These are phyloP conservation scores for Bruguiera sexangula DNA, from an alignment of 345 rosid species.

Conservation along the genomic window DNA sequence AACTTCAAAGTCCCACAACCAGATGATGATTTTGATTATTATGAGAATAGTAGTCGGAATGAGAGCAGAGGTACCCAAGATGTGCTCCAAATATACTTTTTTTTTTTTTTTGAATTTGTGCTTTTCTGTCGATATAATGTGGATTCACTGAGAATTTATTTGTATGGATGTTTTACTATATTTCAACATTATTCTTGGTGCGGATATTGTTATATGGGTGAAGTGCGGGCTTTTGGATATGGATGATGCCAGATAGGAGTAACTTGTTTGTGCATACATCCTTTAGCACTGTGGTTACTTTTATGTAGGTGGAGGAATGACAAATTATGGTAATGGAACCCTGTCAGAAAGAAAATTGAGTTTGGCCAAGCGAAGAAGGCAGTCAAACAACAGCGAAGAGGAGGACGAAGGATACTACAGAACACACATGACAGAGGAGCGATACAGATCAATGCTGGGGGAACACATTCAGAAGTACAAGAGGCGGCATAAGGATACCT, in stretches of 20 bases:
- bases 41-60: conserved; percentile 93
- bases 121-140: conserved; percentile 1
- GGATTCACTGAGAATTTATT: conserved; percentile 9
- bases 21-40: conserved; percentile 90
- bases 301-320: conserved; percentile 53
- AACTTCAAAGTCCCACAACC: conserved; percentile 80
- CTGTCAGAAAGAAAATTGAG: conserved; percentile 46
- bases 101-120: conserved; percentile 5
- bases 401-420: conserved; percentile 51
- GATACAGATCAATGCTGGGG: conserved; percentile 88
- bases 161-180: conserved; percentile 2
- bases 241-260: neutral
- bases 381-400: conserved; percentile 50
- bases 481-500: conserved; percentile 67
- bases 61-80: conserved; percentile 96
- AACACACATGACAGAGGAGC: conserved; percentile 66
- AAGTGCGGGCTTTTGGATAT: conserved; percentile 10
- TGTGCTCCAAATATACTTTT: conserved; percentile 48
- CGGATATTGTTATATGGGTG: neutral
- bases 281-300: conserved; percentile 24
- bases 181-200: neutral
- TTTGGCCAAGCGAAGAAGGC: conserved; percentile 53
- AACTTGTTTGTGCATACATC: conserved; percentile 14
- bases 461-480: conserved; percentile 80
- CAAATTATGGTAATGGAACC: conserved; percentile 56